Evolutionary conservation across 768 basidiomycete genomes (phyloP).

Genomic region (Mycena haematopus): DNA sequence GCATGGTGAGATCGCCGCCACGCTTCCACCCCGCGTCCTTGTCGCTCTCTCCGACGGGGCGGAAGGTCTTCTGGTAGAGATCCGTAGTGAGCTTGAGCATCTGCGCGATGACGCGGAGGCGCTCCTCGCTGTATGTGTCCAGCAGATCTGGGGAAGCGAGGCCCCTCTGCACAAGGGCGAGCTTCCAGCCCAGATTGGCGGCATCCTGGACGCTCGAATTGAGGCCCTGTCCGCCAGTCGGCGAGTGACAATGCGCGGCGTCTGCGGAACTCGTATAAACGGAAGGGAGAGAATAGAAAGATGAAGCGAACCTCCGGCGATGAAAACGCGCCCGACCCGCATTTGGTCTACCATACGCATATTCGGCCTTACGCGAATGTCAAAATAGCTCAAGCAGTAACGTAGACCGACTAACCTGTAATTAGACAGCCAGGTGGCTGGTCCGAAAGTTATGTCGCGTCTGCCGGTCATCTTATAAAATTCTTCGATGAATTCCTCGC

Average conservation of each 20-base stretch:
- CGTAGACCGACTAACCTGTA: slow-evolving; percentile 33
- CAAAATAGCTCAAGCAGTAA: neutral
- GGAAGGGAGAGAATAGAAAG: neutral
- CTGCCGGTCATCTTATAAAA: slow-evolving; percentile 38
- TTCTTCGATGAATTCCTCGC: slow-evolving; percentile 36
- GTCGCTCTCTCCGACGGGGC: slow-evolving; percentile 6
- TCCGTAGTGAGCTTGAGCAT: slow-evolving; percentile 49
- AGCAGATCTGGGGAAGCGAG: slow-evolving; percentile 44
- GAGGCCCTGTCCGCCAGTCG: slow-evolving; percentile 49
- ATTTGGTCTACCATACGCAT: slow-evolving; percentile 55
- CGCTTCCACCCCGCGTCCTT: slow-evolving; percentile 16
- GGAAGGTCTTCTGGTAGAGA: slow-evolving; percentile 34
- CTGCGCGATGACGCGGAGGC: slow-evolving; percentile 51
- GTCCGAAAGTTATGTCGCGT: slow-evolving; percentile 40
- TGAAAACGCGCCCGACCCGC: slow-evolving; percentile 48
- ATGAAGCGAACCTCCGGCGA: slow-evolving; percentile 49
- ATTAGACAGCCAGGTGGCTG: slow-evolving; percentile 36
- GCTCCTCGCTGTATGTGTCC: slow-evolving; percentile 49
- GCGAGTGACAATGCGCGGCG: slow-evolving; percentile 46
- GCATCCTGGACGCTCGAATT: slow-evolving; percentile 46
- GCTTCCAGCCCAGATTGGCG: slow-evolving; percentile 55
- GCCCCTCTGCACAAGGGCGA: slow-evolving; percentile 47
- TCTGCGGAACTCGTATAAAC: slow-evolving; percentile 39
- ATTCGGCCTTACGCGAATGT: slow-evolving; percentile 44
- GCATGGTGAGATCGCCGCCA: slow-evolving; percentile 38